These are phyloP conservation scores for Arthroderma uncinatum DNA, from an alignment of 2,329 filamentous ascomycete genomes.

Conservation along the genomic window DNA sequence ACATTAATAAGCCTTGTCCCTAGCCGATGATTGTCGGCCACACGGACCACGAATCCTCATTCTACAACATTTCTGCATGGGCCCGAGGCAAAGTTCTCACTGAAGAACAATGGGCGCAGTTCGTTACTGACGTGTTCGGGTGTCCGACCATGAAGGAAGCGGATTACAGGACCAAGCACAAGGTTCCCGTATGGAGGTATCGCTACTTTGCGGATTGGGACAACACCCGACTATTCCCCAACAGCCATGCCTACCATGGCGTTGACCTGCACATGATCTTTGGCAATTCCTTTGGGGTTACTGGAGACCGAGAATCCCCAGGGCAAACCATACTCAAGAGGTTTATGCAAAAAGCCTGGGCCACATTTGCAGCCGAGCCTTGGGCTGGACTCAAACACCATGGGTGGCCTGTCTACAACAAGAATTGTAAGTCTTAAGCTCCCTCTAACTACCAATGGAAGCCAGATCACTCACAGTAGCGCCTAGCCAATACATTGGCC, in stretches of 20 bases:
- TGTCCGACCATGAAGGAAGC: slow-evolving; percentile 37
- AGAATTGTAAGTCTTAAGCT: slow-evolving; percentile 5
- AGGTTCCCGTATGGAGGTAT: slow-evolving; percentile 36
- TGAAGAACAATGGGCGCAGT: slow-evolving; percentile 27
- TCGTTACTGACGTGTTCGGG: slow-evolving; percentile 38
- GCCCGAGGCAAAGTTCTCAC: slow-evolving; percentile 32
- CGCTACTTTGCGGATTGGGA: slow-evolving; percentile 43
- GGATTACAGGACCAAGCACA: slow-evolving; percentile 24
- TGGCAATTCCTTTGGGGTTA: slow-evolving; percentile 32
- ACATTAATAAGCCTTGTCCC: neutral
- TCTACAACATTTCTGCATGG: slow-evolving; percentile 38
- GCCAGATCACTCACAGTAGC: neutral
- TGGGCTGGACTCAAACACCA: slow-evolving; percentile 18
- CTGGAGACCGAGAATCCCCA: slow-evolving; percentile 25
- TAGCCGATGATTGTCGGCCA: slow-evolving; percentile 30
- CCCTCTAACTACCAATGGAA: neutral
- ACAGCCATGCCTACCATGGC: slow-evolving; percentile 42
- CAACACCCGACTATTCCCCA: slow-evolving; percentile 37
- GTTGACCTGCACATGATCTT: slow-evolving; percentile 41
- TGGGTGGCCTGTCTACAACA: slow-evolving; percentile 12
- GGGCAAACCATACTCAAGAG: slow-evolving; percentile 26
- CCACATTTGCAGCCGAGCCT: slow-evolving; percentile 26
- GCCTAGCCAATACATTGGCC: neutral
- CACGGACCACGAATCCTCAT: slow-evolving; percentile 37
- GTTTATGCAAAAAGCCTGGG: slow-evolving; percentile 23